A percentile compares a stretch with the other conserved stretches of the same genome.
Conservation (phyloP, 2,329 filamentous ascomycete species). For the Alternaria gansuensis region DNA sequence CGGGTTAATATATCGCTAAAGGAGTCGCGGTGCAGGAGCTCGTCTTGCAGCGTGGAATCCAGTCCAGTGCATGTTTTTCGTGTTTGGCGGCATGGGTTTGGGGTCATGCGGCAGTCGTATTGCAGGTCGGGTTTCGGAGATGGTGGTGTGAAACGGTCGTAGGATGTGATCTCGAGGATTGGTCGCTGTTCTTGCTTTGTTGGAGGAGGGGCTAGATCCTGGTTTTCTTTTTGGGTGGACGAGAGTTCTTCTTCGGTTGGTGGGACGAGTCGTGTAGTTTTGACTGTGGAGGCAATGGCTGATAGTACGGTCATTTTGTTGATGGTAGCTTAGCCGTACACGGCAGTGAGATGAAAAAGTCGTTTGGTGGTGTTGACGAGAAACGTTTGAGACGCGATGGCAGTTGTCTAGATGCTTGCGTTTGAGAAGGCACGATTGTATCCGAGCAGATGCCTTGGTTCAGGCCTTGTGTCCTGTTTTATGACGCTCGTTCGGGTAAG, state of each 20-base stretch:
- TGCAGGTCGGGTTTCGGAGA: conserved; percentile 14
- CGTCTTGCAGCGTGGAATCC: conserved; percentile 12
- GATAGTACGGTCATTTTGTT: conserved; percentile 12
- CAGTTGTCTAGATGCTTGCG: background rate
- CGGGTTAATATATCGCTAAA: conserved; percentile 8
- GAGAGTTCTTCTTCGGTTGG: conserved; percentile 6
- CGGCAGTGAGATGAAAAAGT: background rate
- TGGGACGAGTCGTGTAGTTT: conserved; percentile 12
- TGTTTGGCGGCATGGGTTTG: conserved; percentile 6
- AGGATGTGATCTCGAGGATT: conserved; percentile 18
- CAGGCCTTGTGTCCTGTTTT: background rate
- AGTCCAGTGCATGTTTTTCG: conserved; percentile 15
- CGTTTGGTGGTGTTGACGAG: background rate
- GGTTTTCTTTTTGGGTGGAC: background rate
- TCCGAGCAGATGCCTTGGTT: background rate
- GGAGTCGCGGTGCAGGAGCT: conserved; percentile 16
- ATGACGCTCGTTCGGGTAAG: background rate
- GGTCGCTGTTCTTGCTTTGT: conserved; percentile 4
- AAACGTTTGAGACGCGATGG: background rate
- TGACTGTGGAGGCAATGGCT: conserved; percentile 1
- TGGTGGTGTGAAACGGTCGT: conserved; percentile 18
- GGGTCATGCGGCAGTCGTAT: conserved; percentile 21
- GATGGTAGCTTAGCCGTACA: background rate
- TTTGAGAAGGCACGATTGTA: background rate
- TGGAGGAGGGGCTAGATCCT: background rate